A percentile compares a stretch with the other conserved stretches of the same genome.
Conservation (phyloP, 164 flowering plant genomes). For the Houttuynia cordata region DNA sequence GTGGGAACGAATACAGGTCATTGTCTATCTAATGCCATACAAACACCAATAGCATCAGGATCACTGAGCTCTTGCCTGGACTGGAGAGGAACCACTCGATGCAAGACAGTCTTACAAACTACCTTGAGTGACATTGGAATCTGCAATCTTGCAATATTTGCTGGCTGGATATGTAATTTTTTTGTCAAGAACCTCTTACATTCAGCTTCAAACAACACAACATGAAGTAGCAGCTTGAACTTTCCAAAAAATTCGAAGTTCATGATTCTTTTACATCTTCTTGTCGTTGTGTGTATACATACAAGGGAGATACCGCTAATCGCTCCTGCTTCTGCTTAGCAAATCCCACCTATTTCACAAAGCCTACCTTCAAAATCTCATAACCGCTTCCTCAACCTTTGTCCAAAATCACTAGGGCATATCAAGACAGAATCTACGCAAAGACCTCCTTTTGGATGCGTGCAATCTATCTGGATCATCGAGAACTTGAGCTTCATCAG, state of each 20-base stretch:
- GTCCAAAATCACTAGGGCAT: slow-evolving; percentile 29
- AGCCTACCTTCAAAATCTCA: no score
- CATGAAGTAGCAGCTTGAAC: not conserved
- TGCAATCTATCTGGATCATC: slow-evolving; percentile 82
- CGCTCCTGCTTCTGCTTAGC: not conserved
- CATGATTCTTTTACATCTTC: not conserved
- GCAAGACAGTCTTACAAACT: no score
- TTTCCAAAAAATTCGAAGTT: not conserved
- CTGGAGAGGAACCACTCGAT: no score
- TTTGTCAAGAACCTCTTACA: not conserved
- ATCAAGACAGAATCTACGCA: slow-evolving; percentile 71
- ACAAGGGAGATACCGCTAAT: not conserved
- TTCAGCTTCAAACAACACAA: not conserved
- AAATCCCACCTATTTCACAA: not conserved
- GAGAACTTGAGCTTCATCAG: slow-evolving; percentile 59
- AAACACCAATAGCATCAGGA: no score
- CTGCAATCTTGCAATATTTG: no score
- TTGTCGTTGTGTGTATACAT: not conserved
- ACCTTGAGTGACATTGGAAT: no score
- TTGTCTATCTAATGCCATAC: no score
- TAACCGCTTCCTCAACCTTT: slow-evolving; percentile 10
- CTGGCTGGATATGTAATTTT: no score
- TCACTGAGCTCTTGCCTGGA: no score
- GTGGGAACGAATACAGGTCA: no score
- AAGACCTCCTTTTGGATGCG: slow-evolving; percentile 85